phyloP scores from a whole-genome alignment of 2,329 filamentous ascomycete genomes.

The Fusarium succisae region DNA sequence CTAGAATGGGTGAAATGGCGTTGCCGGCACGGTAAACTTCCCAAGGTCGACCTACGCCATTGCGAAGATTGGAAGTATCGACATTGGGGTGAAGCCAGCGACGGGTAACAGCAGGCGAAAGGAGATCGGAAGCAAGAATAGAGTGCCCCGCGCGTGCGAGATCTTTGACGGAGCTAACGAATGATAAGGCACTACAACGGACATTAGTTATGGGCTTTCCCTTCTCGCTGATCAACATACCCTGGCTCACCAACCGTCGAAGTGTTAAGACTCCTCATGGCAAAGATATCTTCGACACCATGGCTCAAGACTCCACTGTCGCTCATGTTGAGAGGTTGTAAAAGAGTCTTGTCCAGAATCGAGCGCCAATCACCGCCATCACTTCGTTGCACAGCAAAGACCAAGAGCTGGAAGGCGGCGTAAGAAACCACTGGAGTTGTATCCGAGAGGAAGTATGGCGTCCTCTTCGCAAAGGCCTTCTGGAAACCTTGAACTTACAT shows the following conservation, averaged over 20 bases:
- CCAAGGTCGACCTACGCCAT: constrained; percentile 47
- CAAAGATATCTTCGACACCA: constrained; percentile 1
- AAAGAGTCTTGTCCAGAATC: not conserved
- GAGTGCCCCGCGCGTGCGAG: constrained; percentile 33
- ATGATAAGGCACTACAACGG: constrained; percentile 14
- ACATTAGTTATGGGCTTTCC: rapidly evolving
- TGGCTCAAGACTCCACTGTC: constrained; percentile 4
- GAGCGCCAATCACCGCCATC: not conserved
- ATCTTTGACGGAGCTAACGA: constrained; percentile 31
- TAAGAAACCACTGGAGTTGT: constrained; percentile 33
- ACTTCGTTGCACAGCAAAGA: constrained; percentile 27
- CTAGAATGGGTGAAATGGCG: constrained; percentile 36
- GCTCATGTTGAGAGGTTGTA: constrained; percentile 20
- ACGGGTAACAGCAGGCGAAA: constrained; percentile 37
- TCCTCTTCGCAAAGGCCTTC: not conserved
- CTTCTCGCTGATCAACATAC: not conserved
- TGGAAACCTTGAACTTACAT: not conserved
- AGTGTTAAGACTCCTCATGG: constrained; percentile 2
- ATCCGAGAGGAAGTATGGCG: constrained; percentile 32
- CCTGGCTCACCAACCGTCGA: constrained; percentile 24
- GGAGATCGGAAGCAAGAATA: constrained; percentile 32
- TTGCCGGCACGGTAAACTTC: constrained; percentile 45
- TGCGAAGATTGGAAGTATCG: constrained; percentile 48
- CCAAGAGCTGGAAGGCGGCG: constrained; percentile 33
- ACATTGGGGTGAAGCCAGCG: constrained; percentile 45